Base-by-base conservation (phyloP, 495 filamentous ascomycete species). In the Talaromyces ruber region DNA sequence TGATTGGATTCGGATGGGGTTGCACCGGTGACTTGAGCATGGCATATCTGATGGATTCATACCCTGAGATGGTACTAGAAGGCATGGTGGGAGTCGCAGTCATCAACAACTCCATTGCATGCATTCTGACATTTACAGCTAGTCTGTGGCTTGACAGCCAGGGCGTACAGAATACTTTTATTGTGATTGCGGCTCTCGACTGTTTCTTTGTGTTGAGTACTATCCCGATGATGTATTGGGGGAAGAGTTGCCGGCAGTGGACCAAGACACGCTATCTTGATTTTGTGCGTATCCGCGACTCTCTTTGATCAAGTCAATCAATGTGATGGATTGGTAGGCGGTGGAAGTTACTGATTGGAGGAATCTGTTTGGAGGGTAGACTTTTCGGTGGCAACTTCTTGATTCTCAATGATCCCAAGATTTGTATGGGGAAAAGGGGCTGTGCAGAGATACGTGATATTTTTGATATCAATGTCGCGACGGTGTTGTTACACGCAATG, bases 1-100 rank as follows among this genome's bases (percentile, higher is more conserved):
- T 72, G 32, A 71, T 72, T 51, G 72, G 70, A 25, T 74, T 75
- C 47, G 72, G 71, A 22, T 72, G 70, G 70, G 72, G 72, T 34
- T 72, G 72, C 37, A 69, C 68, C 1, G 72, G 72, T 25, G 72
- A 73, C 62, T 60, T 72, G 34, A 67, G 65, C 65, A 71, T 71
- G 69, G 65, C 69, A 11, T 71, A 71, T 51, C 58, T 68, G 34
- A 66, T 68, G 67, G 72, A 74, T 50, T 67, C 68, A 1, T 74
- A 74, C 39, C 70, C 70, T 2, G 68, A 71, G 2, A 71, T 69
- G 64, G 68, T 74, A 9, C 55, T 74, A 2, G 71, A 74, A 58
- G 72, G 72, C 12, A 74, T 74, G 72, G 72, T 72, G 7, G 70
- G 72, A 12, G 70, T 74, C 1, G 65, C 69, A 12, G 69, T 74